Evolutionary conservation across 2,329 filamentous ascomycete species (phyloP), one percentile per base, ranked within the genome.

Genomic region (Botrytis galanthina): DNA sequence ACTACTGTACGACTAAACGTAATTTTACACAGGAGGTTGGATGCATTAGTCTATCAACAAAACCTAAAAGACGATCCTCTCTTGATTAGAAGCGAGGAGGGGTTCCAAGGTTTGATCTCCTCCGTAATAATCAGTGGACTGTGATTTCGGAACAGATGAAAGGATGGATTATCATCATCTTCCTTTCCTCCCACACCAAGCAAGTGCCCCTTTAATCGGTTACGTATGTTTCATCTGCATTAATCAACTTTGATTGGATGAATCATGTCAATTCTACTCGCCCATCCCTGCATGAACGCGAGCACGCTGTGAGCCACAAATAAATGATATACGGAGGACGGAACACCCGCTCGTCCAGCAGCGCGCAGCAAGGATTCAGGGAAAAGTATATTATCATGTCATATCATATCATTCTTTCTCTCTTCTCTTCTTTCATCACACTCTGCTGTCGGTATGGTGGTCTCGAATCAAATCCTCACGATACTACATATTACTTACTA

Each of bases 231-330:
- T 66, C 63, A 66, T 66, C 29, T 37, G 42, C 29, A 46, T 64
- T 64, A 64, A 46, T 46, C 62, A 64, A 46, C 14, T 64, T 64
- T 46, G 62, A 64, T 64, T 64, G 62, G 62, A 48, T 48, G 42
- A 66, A 66, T 35, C 42, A 66, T 12, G 29, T 48, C 42, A 66
- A 66, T 35, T 35, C 12, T n/a, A 29, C 16, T 20, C 26, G 22
- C 6, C 4, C 29, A 44, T 29, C 39, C 12, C 29, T 63, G 59
- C 57, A 35, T 22, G 46, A 48, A 48, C 44, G 22, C 44, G 44
- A 22, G 44, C 7, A 22, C 44, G 20, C 44, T 10, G 37, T 9
- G n/a, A 62, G 61, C 26, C 37, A 63, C 26, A 14, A 39, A 61
- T 44, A 44, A 29, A 12, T n/a, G 12, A 63, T 44, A 26, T 6